Evolutionary conservation across 495 filamentous ascomycete species (phyloP), one percentile per base, ranked within the genome.

Genomic region (Penicillium bialowiezense): DNA sequence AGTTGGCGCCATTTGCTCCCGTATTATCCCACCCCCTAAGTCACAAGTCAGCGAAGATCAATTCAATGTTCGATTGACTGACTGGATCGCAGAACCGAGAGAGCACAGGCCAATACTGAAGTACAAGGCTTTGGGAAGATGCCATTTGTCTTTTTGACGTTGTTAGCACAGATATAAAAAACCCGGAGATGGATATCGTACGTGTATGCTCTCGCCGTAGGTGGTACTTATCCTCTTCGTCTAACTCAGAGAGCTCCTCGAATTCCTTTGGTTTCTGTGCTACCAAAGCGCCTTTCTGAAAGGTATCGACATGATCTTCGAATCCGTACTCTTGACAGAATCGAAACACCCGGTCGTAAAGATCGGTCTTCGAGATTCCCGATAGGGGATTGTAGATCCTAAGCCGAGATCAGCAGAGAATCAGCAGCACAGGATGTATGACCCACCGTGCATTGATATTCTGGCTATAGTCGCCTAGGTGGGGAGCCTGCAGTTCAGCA

Each of bases 71-170:
- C n/a, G n/a, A n/a, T 3, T 1, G 19, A 41, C 44, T n/a, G 8
- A 70, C 64, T 87, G 83, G 13, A 85, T 79, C 14, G 82, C 83
- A 35, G 85, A 84, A n/a, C 79, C 85, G 36, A 89, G 77, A 38
- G 85, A 86, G 55, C 80, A 83, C 20, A 86, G 69, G 34, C 79
- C 69, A 56, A 89, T 82, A 35, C 82, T 86, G 34, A 82, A 73
- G 60, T 87, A 89, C 5, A 89, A 75, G 24, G 71, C 69, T 47
- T 38, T 52, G 5, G 85, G 84, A 35, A 83, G 77, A 33, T 75
- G 69, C 80, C 82, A 89, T 50, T 81, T 81, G 58, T 83, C 51
- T 54, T 13, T 32, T 28, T 28, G 9, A 9, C 15, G n/a, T 21
- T 1, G 24, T 36, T 40, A 34, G 26, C 15, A 26, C 21, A 38